A percentile compares a stretch with the other conserved stretches of the same genome.
These are phyloP conservation scores for Lodderomyces beijingensis DNA, from an alignment of 1,139 yeast genomes.

Conservation along the genomic window DNA sequence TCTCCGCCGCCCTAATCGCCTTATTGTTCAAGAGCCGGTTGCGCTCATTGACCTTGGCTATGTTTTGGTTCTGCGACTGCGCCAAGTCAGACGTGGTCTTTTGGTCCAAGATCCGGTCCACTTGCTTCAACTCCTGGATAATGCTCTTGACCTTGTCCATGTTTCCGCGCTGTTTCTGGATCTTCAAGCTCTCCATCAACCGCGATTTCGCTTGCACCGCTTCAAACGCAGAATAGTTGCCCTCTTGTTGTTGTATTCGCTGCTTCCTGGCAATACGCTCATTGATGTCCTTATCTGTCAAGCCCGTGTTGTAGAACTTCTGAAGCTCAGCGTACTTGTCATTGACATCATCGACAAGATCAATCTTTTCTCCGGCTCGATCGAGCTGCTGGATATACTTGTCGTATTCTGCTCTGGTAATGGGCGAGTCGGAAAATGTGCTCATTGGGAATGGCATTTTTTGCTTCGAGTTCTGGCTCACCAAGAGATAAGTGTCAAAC, in stretches of 20 bases:
- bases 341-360: constrained; percentile 63
- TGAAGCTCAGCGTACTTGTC: constrained; percentile 60
- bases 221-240: constrained; percentile 49
- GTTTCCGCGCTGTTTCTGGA: constrained; percentile 68
- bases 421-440: constrained; percentile 72
- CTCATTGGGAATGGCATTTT: constrained; percentile 71
- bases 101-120: constrained; percentile 26
- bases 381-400: constrained; percentile 60
- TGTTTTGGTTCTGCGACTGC: constrained; percentile 8
- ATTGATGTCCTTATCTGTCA: constrained; percentile 75
- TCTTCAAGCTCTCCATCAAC: constrained; percentile 68
- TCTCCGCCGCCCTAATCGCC: constrained; percentile 76
- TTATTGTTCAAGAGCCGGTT: constrained; percentile 79
- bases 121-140: constrained; percentile 43
- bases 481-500: constrained; percentile 59
- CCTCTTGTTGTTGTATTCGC: constrained; percentile 43
- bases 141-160: constrained; percentile 47
- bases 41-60: constrained; percentile 65
- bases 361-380: constrained; percentile 56
- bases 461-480: constrained; percentile 63
- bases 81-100: background rate
- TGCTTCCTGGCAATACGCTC: constrained; percentile 70
- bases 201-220: constrained; percentile 75
- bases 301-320: constrained; percentile 56
- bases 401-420: constrained; percentile 66